Percentiles rank a stretch among this genome's conserved stretches.
Evolutionary conservation across 2,329 filamentous ascomycete genomes (phyloP).

Genomic region (Hortaea werneckii): DNA sequence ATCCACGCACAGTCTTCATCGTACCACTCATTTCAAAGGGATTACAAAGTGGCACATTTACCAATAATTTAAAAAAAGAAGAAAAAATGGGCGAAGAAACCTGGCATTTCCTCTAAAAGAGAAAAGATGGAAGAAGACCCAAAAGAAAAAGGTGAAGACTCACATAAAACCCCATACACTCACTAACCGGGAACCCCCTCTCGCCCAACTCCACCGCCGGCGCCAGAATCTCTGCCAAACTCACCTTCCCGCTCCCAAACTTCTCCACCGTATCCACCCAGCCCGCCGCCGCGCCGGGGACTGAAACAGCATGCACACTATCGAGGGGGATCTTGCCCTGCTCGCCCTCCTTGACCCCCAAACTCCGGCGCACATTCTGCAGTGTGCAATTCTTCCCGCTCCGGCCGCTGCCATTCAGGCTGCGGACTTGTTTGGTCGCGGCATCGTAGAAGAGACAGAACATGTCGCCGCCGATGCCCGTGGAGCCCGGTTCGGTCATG

Average conservation of each 20-base stretch:
- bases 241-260: slow-evolving; percentile 81
- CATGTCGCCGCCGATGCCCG: slow-evolving; percentile 94
- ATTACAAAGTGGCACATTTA: too few relatives aligned
- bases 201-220: slow-evolving; percentile 82
- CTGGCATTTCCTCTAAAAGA: too few relatives aligned
- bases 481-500: slow-evolving; percentile 84
- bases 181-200: slow-evolving; percentile 79
- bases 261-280: slow-evolving; percentile 84
- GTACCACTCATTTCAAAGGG: too few relatives aligned
- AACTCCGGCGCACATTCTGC: slow-evolving; percentile 57
- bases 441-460: slow-evolving; percentile 91
- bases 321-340: slow-evolving; percentile 56
- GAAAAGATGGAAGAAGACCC: too few relatives aligned
- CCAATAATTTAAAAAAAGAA: too few relatives aligned
- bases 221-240: slow-evolving; percentile 62
- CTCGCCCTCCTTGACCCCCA: slow-evolving; percentile 53
- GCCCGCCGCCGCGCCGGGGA: slow-evolving; percentile 82
- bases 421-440: slow-evolving; percentile 67
- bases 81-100: too few relatives aligned
- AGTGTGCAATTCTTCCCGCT: slow-evolving; percentile 60
- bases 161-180: slow-evolving; percentile 61
- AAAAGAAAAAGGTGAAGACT: slow-evolving; percentile 24
- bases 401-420: slow-evolving; percentile 89
- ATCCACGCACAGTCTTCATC: neutral
- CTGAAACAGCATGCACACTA: slow-evolving; percentile 72